Evolutionary conservation across 2,329 filamentous ascomycete species (phyloP).

Genomic region (Alternaria triticimaculans): DNA sequence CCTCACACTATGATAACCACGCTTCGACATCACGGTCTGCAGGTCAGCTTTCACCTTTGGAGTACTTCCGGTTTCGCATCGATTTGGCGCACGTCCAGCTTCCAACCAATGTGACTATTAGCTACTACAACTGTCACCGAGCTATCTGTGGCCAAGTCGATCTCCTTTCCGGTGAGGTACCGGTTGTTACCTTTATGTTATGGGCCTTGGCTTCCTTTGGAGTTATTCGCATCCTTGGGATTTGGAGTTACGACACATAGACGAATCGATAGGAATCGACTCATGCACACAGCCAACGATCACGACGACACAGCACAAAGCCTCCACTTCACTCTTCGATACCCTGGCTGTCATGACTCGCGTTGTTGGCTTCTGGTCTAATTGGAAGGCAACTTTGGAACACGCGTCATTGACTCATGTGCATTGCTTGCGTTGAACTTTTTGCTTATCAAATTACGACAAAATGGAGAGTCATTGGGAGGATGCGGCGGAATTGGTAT

Average conservation of each 20-base stretch:
- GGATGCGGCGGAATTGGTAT: background rate
- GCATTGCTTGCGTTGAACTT: background rate
- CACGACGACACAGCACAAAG: background rate
- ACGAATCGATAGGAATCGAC: background rate
- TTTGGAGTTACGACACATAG: background rate
- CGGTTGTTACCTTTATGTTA: background rate
- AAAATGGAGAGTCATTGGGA: background rate
- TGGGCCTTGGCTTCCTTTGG: background rate
- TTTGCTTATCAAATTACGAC: background rate
- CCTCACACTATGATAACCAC: background rate
- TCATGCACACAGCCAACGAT: background rate
- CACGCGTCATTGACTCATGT: background rate
- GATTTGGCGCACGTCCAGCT: slow-evolving; percentile 14
- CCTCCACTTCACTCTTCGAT: background rate
- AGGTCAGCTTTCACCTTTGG: background rate
- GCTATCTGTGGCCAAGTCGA: background rate
- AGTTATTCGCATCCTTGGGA: background rate
- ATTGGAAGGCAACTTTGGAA: background rate
- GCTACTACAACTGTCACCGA: slow-evolving; percentile 6
- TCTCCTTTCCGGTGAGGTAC: background rate
- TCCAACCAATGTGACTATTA: slow-evolving; percentile 11
- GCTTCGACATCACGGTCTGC: background rate
- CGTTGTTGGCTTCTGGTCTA: background rate
- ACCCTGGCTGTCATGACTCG: background rate
- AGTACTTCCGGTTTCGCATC: slow-evolving; percentile 13